Percentiles rank a stretch among this genome's conserved stretches.
Conservation (phyloP, 495 filamentous ascomycete species). For the Chaetomium cochliodes region DNA sequence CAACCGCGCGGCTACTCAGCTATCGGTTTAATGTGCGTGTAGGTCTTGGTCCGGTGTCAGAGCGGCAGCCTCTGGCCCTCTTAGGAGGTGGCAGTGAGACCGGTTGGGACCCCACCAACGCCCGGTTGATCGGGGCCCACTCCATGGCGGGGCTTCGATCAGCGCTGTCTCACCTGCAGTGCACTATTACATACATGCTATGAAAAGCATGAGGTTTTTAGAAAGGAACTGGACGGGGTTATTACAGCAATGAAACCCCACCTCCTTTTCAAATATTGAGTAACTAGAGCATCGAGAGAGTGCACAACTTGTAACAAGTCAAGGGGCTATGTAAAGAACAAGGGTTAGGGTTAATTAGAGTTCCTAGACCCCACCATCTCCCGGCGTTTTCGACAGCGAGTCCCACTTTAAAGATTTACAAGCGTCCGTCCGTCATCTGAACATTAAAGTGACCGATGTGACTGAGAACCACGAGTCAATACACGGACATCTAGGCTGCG, state of each 20-base stretch:
- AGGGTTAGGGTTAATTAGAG: constrained; percentile 3
- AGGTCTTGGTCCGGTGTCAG: neutral
- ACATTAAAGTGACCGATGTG: neutral
- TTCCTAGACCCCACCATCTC: neutral
- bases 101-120: no score
- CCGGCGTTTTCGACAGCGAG: neutral
- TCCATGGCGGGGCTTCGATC: neutral
- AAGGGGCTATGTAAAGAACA: neutral
- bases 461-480: neutral
- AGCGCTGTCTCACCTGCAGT: neutral
- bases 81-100: constrained; percentile 30
- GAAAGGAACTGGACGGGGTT: no score
- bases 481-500: neutral
- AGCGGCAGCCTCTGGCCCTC: neutral
- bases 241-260: neutral
- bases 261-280: neutral
- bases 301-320: neutral
- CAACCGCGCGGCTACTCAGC: neutral
- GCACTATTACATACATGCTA: no score
- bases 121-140: neutral
- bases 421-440: constrained; percentile 6
- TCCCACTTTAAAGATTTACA: constrained; percentile 16
- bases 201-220: no score
- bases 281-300: neutral
- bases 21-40: neutral